These are phyloP conservation scores for Torulaspora quercuum DNA, from an alignment of 805 yeast species.

Conservation along the genomic window DNA sequence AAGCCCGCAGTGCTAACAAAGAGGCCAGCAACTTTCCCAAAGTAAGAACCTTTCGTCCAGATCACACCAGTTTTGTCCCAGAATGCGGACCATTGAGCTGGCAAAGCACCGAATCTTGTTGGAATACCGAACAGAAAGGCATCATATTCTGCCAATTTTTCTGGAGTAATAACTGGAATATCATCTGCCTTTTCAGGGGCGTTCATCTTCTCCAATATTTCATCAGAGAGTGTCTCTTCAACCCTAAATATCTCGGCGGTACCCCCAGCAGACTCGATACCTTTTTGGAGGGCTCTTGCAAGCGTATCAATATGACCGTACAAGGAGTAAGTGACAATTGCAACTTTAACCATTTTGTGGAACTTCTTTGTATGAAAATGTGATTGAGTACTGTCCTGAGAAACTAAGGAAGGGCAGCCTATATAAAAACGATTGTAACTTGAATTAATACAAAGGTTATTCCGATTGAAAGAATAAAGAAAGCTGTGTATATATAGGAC, in stretches of 20 bases:
- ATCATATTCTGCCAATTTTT: conserved; percentile 59
- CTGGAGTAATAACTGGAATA: conserved; percentile 55
- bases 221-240: conserved; percentile 67
- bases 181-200: conserved; percentile 61
- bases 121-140: conserved; percentile 77
- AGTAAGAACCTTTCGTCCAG: conserved; percentile 67
- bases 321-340: conserved; percentile 64
- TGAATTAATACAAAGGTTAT: too few relatives aligned
- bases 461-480: too few relatives aligned
- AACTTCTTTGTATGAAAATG: too few relatives aligned
- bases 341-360: conserved; percentile 37
- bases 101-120: conserved; percentile 71
- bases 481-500: too few relatives aligned
- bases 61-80: conserved; percentile 75
- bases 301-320: conserved; percentile 71
- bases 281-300: conserved; percentile 65
- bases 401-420: too few relatives aligned
- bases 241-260: conserved; percentile 68
- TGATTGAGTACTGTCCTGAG: too few relatives aligned
- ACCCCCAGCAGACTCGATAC: conserved; percentile 67
- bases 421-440: too few relatives aligned
- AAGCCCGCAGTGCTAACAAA: conserved; percentile 68
- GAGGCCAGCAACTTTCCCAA: conserved; percentile 71
- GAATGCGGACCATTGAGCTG: conserved; percentile 72
- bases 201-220: conserved; percentile 52